A percentile compares a stretch with the other conserved stretches of the same genome.
phyloP scores from a whole-genome alignment of 2,329 filamentous ascomycete genomes.

The Arthroderma uncinatum region DNA sequence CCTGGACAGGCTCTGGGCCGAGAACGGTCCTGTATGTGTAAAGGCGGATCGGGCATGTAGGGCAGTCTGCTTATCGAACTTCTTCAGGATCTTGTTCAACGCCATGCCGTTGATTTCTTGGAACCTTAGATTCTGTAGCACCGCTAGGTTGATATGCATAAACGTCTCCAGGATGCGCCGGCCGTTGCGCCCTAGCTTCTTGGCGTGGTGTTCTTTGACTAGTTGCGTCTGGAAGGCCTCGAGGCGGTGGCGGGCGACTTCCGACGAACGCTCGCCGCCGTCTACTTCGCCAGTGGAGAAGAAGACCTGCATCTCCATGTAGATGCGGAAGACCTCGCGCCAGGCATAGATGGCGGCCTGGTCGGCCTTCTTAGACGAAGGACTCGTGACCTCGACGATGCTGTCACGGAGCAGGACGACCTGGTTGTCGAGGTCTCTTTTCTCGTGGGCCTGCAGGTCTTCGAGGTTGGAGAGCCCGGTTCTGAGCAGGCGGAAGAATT shows the following conservation, averaged over 20 bases:
- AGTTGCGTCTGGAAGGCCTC: constrained; percentile 63
- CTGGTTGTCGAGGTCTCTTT: constrained; percentile 50
- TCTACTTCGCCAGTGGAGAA: constrained; percentile 66
- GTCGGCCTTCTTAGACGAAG: constrained; percentile 49
- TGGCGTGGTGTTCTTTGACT: constrained; percentile 33
- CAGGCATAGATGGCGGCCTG: constrained; percentile 58
- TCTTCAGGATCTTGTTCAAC: constrained; percentile 75
- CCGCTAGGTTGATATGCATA: constrained; percentile 57
- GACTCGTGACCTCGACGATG: constrained; percentile 50
- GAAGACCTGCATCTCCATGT: constrained; percentile 68
- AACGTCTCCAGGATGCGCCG: constrained; percentile 56
- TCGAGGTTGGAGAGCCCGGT: constrained; percentile 60
- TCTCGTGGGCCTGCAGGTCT: constrained; percentile 54
- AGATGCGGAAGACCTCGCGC: constrained; percentile 72
- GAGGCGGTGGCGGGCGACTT: constrained; percentile 55
- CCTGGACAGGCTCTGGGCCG: constrained; percentile 59
- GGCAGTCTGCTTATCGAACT: constrained; percentile 78
- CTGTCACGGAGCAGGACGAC: constrained; percentile 55
- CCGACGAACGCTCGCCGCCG: constrained; percentile 55
- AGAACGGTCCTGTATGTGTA: constrained; percentile 47
- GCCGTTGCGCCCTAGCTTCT: constrained; percentile 51
- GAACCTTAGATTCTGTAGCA: constrained; percentile 73
- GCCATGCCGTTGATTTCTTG: constrained; percentile 73
- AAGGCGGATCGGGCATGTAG: constrained; percentile 57
- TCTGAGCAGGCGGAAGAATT: constrained; percentile 70